Evolutionary conservation across 106 monocot species (phyloP).

Genomic region (Apostasia ramifera): DNA sequence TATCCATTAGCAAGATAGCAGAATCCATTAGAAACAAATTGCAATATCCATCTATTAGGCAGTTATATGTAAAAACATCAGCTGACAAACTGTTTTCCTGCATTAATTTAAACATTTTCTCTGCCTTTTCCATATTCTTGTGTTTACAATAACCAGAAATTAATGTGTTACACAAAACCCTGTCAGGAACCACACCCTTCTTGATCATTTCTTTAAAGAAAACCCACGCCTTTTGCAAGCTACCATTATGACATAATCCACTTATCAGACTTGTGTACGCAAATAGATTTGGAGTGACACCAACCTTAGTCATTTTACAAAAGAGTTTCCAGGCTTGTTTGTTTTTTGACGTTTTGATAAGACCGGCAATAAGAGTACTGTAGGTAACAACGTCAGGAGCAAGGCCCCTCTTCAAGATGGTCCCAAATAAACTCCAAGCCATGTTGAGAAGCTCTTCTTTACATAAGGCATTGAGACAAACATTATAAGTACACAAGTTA

Average conservation of each 20-base stretch:
- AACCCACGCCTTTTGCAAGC: background rate
- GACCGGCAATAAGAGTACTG: constrained; percentile 4
- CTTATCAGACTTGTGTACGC: constrained; percentile 14
- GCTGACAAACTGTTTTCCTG: constrained; percentile 4
- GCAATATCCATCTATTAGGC: constrained; percentile 15
- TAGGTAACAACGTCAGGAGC: constrained; percentile 16
- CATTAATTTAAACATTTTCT: constrained; percentile 3
- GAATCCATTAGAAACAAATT: constrained; percentile 6
- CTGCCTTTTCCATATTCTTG: constrained; percentile 14
- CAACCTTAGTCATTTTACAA: constrained; percentile 3
- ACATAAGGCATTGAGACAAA: constrained; percentile 8
- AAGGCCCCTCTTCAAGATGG: constrained; percentile 12
- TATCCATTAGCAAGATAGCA: constrained; percentile 12
- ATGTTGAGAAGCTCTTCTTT: background rate
- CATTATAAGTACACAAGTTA: background rate
- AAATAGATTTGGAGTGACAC: constrained; percentile 10
- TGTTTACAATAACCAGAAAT: constrained; percentile 14
- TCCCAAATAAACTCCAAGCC: constrained; percentile 13
- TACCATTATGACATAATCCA: constrained; percentile 1
- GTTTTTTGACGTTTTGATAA: constrained; percentile 1
- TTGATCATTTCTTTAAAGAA: constrained; percentile 11
- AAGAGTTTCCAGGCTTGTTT: constrained; percentile 8
- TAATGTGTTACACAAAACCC: constrained; percentile 9
- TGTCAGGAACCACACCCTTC: constrained; percentile 12
- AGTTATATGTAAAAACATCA: constrained; percentile 12